Base-by-base conservation (phyloP, 1,284 basidiomycete species). In the Microbotryum saponariae region DNA sequence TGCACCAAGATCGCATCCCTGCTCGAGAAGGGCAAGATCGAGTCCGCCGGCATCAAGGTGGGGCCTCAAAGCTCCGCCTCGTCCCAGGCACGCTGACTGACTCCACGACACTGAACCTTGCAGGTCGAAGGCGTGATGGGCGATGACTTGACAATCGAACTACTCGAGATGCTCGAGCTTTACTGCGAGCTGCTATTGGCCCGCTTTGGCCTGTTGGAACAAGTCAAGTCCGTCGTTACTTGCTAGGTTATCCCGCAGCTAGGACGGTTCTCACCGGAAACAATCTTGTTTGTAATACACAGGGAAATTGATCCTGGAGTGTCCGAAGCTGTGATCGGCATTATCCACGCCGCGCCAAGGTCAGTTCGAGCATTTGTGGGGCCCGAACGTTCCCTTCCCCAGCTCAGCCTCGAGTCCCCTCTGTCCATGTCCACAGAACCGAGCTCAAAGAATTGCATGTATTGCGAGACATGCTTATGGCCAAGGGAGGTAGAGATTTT, bases 281-380 rank as follows among this genome's bases (percentile, higher is more conserved):
- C 14, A 16, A 12, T 12, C 9, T 37, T 10, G 14, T 16, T 42
- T 4, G 4, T 4, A 42, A 42, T 71, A 87, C 70, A 80, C 82
- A 44, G 83, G 82, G 88, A 90, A 73, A 91, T 93, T 12, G 93
- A 97, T 75, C 82, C 85, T 9, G 83, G 82, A 45, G 82, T 92
- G 14, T 76, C 79, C 50, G 89, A 91, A 77, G 91, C 80, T 0
- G 75, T 86, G 23, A 82, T 80, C 71, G 85, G 85, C 53, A 83
- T 98, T 70, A 87, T 98, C 58, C 84, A 92, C 71, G 91, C 93
- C 14, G 90, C 92, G 16, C 89, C 89, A 23, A 82, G 89, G 89
- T 87, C 66, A 58, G 70, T 53, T 8, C 27, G 20, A n/a, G 31
- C 25, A 27, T 25, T 31, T 53, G 14, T 29, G n/a, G n/a, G 8